Base-by-base conservation (phyloP, 2,329 filamentous ascomycete species). In the Pseudofabraea citricarpa region DNA sequence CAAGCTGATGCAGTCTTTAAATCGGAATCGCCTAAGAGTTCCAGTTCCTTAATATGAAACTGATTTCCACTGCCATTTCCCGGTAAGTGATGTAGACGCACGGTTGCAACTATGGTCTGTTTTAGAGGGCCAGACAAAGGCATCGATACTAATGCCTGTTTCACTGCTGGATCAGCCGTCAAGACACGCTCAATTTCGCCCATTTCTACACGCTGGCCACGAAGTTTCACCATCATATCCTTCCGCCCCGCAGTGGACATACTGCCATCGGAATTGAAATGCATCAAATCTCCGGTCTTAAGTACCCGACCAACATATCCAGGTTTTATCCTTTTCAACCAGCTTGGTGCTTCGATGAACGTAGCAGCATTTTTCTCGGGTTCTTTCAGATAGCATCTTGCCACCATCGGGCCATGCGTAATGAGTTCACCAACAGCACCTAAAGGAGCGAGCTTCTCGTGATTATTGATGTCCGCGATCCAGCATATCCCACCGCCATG, bases 161-260 rank as follows among this genome's bases (percentile, higher is more conserved):
- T 27, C n/a, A 27, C 24, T n/a, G 8, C 8, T 27, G 8, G 8
- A n/a, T n/a, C n/a, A n/a, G 8, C n/a, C 24, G 8, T 8, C n/a
- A 27, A 27, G 8, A 8, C n/a, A 8, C 24, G 32, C 72, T 90
- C 85, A 12, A 88, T 71, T 56, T 89, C 87, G 0, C 85, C 85
- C 1, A 90, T 73, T 56, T 90, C 85, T 40, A 93, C 76, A 29
- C 88, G 74, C 62, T 93, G 88, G 1, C 88, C 88, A 38, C 87
- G 76, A 2, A 94, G 70, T 63, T 94, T 94, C 41, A 94, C 81
- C 60, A 95, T 89, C 35, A 79, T 77, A 1, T 77, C 74, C 9
- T 94, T 80, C 13, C 89, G 80, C 0, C 90, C 90, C 15, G 90
- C 71, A 56, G 85, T 91, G 60, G 93, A 85, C 7, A 95, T 68